These are phyloP conservation scores for Trichoderma aggressivum DNA, from an alignment of 2,329 filamentous ascomycete genomes.

Conservation along the genomic window DNA sequence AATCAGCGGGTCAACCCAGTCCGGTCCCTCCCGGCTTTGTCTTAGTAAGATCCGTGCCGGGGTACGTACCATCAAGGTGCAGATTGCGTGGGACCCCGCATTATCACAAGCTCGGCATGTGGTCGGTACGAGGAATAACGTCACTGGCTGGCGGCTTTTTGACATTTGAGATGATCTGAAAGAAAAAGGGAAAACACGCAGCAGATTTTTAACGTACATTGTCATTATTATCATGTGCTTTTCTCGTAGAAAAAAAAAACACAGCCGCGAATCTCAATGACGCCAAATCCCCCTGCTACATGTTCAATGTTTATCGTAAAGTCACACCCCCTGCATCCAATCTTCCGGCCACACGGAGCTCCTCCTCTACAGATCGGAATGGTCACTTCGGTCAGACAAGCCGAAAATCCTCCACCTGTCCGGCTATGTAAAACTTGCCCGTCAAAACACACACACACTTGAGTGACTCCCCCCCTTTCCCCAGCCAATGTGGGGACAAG, in stretches of 20 bases:
- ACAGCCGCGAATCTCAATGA: background rate
- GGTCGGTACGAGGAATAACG: slow-evolving; percentile 42
- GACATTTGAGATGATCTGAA: background rate
- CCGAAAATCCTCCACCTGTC: slow-evolving; percentile 19
- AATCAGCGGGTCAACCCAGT: slow-evolving; percentile 9
- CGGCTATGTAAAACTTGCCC: slow-evolving; percentile 1
- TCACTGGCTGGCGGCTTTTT: slow-evolving; percentile 22
- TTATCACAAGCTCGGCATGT: slow-evolving; percentile 56
- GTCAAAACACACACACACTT: background rate
- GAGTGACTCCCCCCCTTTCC: background rate
- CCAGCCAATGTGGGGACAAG: slow-evolving; percentile 5
- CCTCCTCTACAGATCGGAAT: slow-evolving; percentile 9
- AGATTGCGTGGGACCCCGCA: slow-evolving; percentile 41
- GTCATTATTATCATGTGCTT: background rate
- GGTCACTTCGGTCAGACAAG: slow-evolving; percentile 1
- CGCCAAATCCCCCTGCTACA: background rate
- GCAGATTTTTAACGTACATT: background rate
- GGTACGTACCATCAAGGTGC: slow-evolving; percentile 3
- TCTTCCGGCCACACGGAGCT: slow-evolving; percentile 18
- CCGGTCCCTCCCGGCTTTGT: slow-evolving; percentile 14
- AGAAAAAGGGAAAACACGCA: background rate
- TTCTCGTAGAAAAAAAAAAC: background rate
- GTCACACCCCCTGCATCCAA: background rate
- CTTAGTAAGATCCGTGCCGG: background rate
- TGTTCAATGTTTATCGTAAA: background rate